A percentile compares a stretch with the other conserved stretches of the same genome.
Conservation (phyloP, 192 early-diverging fungal genomes). For the Coemansia sp. region DNA sequence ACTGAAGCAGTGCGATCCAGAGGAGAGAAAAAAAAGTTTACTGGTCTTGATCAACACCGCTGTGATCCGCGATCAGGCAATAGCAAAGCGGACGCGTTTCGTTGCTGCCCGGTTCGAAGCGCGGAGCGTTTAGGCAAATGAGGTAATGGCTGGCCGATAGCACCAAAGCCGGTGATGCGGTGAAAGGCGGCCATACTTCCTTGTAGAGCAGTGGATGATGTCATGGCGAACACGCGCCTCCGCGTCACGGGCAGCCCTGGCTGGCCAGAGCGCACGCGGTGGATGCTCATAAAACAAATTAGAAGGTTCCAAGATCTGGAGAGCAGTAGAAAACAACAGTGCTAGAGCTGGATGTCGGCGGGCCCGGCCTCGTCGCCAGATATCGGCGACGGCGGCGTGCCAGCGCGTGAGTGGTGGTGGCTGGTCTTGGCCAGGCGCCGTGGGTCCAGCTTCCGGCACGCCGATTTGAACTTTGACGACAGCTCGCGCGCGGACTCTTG, state of each 20-base stretch:
- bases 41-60: background rate
- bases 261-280: background rate
- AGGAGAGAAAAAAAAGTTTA: background rate
- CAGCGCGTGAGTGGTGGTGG: constrained; percentile 1
- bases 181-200: background rate
- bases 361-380: background rate
- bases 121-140: too few relatives aligned
- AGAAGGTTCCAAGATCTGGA: background rate
- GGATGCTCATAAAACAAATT: background rate
- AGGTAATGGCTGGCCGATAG: too few relatives aligned
- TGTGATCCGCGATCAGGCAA: background rate
- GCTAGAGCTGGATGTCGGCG: background rate
- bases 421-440: constrained; percentile 23
- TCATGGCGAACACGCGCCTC: background rate
- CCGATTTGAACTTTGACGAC: constrained; percentile 43
- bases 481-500: constrained; percentile 32
- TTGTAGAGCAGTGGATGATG: background rate
- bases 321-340: background rate
- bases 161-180: too few relatives aligned
- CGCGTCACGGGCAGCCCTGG: background rate
- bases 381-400: background rate
- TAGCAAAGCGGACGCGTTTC: too few relatives aligned
- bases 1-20: background rate
- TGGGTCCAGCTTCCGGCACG: constrained; percentile 44
- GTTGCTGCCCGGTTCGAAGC: too few relatives aligned